Base-by-base conservation (phyloP, 805 yeast genomes). In the Candida palmyrensis region DNA sequence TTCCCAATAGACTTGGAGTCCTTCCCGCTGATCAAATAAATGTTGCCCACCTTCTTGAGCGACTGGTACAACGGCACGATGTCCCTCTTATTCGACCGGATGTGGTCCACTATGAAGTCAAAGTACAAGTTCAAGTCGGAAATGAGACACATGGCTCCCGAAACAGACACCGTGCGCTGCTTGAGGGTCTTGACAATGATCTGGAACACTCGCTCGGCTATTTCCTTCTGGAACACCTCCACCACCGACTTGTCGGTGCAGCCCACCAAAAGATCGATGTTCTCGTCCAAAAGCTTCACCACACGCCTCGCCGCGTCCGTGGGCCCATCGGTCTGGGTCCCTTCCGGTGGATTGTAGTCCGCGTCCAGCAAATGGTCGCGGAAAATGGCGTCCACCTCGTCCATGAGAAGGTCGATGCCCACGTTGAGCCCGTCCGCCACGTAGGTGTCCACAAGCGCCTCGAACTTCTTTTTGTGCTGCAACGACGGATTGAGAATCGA, bases 181-280 rank as follows among this genome's bases (percentile, higher is more conserved):
- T 88, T 86, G 36, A 92, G 68, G 37, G 83, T 75, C 51, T 86
- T 88, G 26, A 86, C 83, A 18, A 92, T 62, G 1, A 79, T 67
- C 24, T 74, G 78, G 49, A 86, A 87, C 39, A 92, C 80, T 27
- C 97, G 57, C 53, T 87, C 85, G 0, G 96, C 96, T 21, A 90
- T 79, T 49, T 92, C 98, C 51, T 89, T 95, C 47, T 89, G 92
- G 51, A 88, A 92, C 0, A 90, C 94, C 45, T 89, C 97, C 17
- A 89, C 73, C 9, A 94, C 81, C 1, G 87, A 74, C 50, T 82
- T 85, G 35, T 90, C 97, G 1, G 96, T 85, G 4, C 92, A 74
- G 2, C 88, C 95, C 12, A 73, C 76, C 27, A 90, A 60, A 36
- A 89, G 59, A 36, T 73, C 75, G 40, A 89, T 77, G 51, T 90